Percentiles rank a stretch among this genome's conserved stretches.
Conservation (phyloP, 2,329 filamentous ascomycete genomes). For the Pseudogymnoascus sp. region DNA sequence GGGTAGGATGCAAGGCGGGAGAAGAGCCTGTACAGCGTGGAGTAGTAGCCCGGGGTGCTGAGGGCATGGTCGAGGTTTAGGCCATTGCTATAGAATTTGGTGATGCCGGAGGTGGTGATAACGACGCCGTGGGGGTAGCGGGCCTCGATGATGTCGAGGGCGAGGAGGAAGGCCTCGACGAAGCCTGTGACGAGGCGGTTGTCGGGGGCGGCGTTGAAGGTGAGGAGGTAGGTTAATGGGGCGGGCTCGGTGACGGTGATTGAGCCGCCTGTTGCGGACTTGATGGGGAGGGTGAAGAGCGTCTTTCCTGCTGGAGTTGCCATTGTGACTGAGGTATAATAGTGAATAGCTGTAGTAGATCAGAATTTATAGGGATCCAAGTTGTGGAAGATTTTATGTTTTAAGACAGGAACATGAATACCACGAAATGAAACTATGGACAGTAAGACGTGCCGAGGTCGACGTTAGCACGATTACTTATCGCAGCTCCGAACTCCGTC, state of each 20-base stretch:
- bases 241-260: conserved; percentile 56
- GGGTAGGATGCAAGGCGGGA: conserved; percentile 56
- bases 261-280: conserved; percentile 41
- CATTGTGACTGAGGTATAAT: conserved; percentile 14
- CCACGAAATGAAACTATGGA: neutral
- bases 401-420: neutral
- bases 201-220: conserved; percentile 62
- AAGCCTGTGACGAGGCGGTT: conserved; percentile 66
- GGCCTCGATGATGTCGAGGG: conserved; percentile 66
- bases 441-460: neutral
- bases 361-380: neutral
- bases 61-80: conserved; percentile 66
- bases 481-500: neutral
- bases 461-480: neutral
- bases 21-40: conserved; percentile 57
- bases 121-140: conserved; percentile 61
- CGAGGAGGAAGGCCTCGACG: conserved; percentile 57
- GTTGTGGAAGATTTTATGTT: neutral
- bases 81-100: conserved; percentile 78
- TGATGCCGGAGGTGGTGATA: conserved; percentile 64
- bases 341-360: neutral
- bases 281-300: conserved; percentile 54
- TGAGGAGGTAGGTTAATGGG: conserved; percentile 59
- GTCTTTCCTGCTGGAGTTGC: conserved; percentile 20
- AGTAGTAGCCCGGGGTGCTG: conserved; percentile 52